These are phyloP conservation scores for Saccharomyces paradoxus DNA, from an alignment of 805 yeast genomes.

Conservation along the genomic window DNA sequence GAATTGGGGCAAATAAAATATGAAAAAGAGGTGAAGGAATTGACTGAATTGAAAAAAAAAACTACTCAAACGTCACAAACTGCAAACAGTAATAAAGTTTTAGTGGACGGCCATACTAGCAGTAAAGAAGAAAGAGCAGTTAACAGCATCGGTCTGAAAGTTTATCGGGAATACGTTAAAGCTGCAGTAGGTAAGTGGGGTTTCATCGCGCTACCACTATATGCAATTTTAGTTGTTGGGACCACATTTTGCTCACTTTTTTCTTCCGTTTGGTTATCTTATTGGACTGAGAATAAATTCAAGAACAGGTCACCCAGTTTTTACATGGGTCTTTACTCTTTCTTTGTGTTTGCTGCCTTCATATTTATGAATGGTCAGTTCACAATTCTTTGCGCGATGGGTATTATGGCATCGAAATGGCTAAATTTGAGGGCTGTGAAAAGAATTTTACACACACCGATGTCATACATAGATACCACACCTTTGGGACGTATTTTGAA, in stretches of 20 bases:
- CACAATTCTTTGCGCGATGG: conserved; percentile 32
- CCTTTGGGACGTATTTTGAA: conserved; percentile 83
- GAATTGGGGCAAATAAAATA: conserved; percentile 20
- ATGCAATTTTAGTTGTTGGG: conserved; percentile 16
- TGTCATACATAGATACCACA: conserved; percentile 76
- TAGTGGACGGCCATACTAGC: conserved; percentile 33
- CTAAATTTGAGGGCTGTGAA: conserved; percentile 56
- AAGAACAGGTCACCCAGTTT: conserved; percentile 39
- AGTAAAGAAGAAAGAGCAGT: conserved; percentile 52
- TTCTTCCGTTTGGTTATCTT: conserved; percentile 61
- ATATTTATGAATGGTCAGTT: conserved; percentile 36
- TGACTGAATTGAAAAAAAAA: conserved; percentile 11
- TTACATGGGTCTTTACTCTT: conserved; percentile 70
- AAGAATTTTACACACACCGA: conserved; percentile 64
- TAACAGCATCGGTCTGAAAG: conserved; percentile 41
- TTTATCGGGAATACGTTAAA: conserved; percentile 44
- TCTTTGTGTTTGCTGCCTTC: conserved; percentile 43
- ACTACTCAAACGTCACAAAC: conserved; percentile 8
- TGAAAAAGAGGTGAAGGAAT: conserved; percentile 9
- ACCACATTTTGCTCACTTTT: conserved; percentile 28
- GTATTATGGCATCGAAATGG: conserved; percentile 44
- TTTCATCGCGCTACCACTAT: conserved; percentile 15
- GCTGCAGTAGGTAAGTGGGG: conserved; percentile 47
- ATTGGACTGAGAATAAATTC: conserved; percentile 64
- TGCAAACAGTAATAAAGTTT: conserved; percentile 9